Base-by-base conservation (phyloP, 75 land plant genomes). In the Larix kaempferi region DNA sequence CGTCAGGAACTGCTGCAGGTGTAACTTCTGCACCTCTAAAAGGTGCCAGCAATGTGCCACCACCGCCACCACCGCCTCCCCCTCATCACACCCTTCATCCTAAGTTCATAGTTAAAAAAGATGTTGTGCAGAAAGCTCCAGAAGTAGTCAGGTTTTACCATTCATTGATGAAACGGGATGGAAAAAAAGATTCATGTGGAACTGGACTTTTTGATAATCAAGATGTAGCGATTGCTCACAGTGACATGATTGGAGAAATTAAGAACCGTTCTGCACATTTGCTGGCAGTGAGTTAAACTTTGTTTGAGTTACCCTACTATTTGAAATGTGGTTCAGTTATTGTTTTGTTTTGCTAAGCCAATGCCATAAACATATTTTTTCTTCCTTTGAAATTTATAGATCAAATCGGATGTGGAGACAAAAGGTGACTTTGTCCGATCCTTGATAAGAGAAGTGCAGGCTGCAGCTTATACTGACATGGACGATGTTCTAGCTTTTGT, bases 191-290 rank as follows among this genome's bases (percentile, higher is more conserved):
- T 63, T 61, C 75, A 6, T 78, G 81, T 59, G 80, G 56, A 80
- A 57, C 74, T 11, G 80, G 80, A 29, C 13, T 59, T 21, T n/a
- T 62, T 35, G 88, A 82, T 35, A 37, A 49, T 44, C 80, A 73
- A 17, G 65, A 67, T 33, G 80, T 69, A 0, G 77, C 82, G 19
- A 82, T 79, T 25, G 78, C 89, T 13, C 82, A 75, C 17, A 85
- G 79, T 67, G 87, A 91, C 75, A 89, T 96, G 93, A 94, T 96
- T 56, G 99, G 99, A 62, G 99, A 96, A 80, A 94, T 96, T 63
- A 93, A 90, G 78, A 94, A 94, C 57, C 90, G 98, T 2, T 96
- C 99, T 3, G 75, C 89, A 35, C 87, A 95, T 82, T 84, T 94
- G 52, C 60, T 89, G 57, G 98, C 99, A 17, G 99, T 96, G 82